Evolutionary conservation across 1,284 basidiomycete species (phyloP), one percentile per base, ranked within the genome.

Genomic region (Sporisorium graminicola): DNA sequence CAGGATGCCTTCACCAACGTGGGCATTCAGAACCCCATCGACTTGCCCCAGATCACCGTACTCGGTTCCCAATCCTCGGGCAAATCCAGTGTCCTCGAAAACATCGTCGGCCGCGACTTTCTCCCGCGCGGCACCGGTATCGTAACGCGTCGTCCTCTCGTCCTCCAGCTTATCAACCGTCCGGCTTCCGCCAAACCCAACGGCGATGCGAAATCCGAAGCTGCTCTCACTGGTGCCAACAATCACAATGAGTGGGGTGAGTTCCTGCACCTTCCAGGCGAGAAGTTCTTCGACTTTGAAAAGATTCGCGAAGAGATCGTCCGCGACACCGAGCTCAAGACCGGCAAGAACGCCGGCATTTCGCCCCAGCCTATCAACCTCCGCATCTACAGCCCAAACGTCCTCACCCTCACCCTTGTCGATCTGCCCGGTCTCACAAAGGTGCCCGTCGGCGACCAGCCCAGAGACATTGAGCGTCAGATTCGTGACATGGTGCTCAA

Each of bases 321-420:
- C 87, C 93, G 94, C 85, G 97, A 99, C 88, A 99, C 97, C 5
- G 95, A 93, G 86, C 89, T 96, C 52, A 96, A 99, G 37, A 96
- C 97, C 0, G 97, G 97, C 0, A 95, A 98, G 89, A 99, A 99
- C 87, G 99, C 98, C 88, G 97, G 97, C 58, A 92, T 99, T 73
- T 95, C 93, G 87, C 95, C 95, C 86, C 87, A 98, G 66, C 96
- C 96, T 5, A 99, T 98, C 85, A 92, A 94, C 74, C 88, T 98
- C 71, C 91, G 94, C 86, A 96, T 99, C 88, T 96, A 93, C 87
- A 95, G 94, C 74, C 94, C 95, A 29, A 91, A 95, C 83, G 96
- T 99, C n/a, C 88, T 98, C 79, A 97, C 98, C 86, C 87, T 99
- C 82, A 99, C 96, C 3, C 87, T 99, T 74, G 96, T 99, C 50